Conservation (phyloP, 1,284 basidiomycete species). For the Heterobasidion parviporum region DNA sequence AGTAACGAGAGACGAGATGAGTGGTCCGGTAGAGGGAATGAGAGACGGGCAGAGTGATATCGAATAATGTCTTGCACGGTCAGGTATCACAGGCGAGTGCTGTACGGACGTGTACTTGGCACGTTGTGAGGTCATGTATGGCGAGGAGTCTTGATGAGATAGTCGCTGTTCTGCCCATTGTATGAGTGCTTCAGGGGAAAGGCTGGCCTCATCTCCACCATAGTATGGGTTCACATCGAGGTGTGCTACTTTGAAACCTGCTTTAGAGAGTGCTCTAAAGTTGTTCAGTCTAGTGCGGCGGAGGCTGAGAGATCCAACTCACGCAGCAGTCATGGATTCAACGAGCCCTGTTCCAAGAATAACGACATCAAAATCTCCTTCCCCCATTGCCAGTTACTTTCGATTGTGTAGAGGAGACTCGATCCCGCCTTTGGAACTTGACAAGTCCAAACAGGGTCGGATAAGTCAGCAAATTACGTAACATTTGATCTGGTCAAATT, state of each 20-base stretch:
- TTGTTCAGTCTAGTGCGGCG: constrained; percentile 15
- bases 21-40: constrained; percentile 72
- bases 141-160: constrained; percentile 8
- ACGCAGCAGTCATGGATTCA: constrained; percentile 88
- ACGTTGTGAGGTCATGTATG: constrained; percentile 18
- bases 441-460: not conserved
- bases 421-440: not conserved
- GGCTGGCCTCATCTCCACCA: constrained; percentile 74
- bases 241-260: constrained; percentile 82
- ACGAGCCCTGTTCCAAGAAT: constrained; percentile 84
- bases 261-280: constrained; percentile 76
- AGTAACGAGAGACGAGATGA: constrained; percentile 74
- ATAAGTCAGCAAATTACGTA: not conserved
- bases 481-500: constrained; percentile 2
- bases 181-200: constrained; percentile 76
- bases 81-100: constrained; percentile 32
- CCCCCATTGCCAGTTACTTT: not conserved
- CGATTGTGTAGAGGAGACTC: not conserved
- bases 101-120: constrained; percentile 32
- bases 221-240: constrained; percentile 84
- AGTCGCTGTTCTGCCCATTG: constrained; percentile 48
- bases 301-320: constrained; percentile 26
- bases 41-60: constrained; percentile 80
- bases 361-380: constrained; percentile 61
- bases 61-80: constrained; percentile 72